Conservation (phyloP, 208 protist species). For the Leishmania tropica region DNA sequence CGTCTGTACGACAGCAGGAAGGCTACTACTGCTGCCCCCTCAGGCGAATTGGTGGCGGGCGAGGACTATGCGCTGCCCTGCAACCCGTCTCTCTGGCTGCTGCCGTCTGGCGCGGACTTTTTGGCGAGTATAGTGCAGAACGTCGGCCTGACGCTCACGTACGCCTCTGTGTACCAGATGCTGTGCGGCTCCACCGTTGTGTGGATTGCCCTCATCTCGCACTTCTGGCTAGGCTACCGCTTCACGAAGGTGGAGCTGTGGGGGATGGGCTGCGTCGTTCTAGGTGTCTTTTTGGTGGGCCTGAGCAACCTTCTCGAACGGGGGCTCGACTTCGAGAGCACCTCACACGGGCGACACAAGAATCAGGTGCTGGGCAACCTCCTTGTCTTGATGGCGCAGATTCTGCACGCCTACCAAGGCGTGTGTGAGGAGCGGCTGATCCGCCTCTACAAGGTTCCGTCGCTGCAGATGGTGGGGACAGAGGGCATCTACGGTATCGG, state of each 20-base stretch:
- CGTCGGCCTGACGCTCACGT: slow-evolving; percentile 86
- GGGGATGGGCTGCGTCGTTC: slow-evolving; percentile 58
- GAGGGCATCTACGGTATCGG: slow-evolving; percentile 91
- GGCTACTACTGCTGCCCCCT: not conserved
- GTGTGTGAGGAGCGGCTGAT: slow-evolving; percentile 90
- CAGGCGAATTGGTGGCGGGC: slow-evolving; percentile 24
- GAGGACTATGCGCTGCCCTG: slow-evolving; percentile 49
- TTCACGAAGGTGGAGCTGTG: slow-evolving; percentile 74
- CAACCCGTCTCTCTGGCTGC: slow-evolving; percentile 65
- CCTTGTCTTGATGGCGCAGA: slow-evolving; percentile 85
- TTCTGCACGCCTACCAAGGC: slow-evolving; percentile 90
- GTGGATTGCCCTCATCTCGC: slow-evolving; percentile 85
- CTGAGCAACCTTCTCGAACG: slow-evolving; percentile 41
- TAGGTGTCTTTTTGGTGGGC: slow-evolving; percentile 74
- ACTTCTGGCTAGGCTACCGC: slow-evolving; percentile 76
- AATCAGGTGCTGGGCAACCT: slow-evolving; percentile 67
- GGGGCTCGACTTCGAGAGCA: not conserved
- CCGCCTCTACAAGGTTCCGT: slow-evolving; percentile 61
- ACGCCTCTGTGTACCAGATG: slow-evolving; percentile 93
- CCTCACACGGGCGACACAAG: slow-evolving; percentile 14
- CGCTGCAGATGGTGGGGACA: slow-evolving; percentile 88
- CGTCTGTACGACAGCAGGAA: slow-evolving; percentile 4
- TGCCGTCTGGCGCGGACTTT: slow-evolving; percentile 79
- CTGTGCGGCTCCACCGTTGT: slow-evolving; percentile 90
- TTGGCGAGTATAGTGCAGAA: slow-evolving; percentile 86